phyloP scores from a whole-genome alignment of 208 protist species.

The Leptomonas pyrrhocoris region DNA sequence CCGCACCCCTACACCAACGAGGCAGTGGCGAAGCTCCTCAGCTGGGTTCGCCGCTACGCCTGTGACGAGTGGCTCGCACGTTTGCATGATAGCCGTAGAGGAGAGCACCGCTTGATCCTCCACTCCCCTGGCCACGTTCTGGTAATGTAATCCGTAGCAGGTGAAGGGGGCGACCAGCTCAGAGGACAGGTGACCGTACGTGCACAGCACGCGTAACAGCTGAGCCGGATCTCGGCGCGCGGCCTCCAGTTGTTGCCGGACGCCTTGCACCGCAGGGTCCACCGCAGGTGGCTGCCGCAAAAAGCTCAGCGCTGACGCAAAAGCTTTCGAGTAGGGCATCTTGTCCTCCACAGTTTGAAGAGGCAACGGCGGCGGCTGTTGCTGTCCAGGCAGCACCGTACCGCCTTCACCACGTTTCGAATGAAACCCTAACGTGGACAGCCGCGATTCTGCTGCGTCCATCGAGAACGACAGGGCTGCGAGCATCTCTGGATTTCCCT shows the following conservation, averaged over 20 bases:
- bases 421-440: not conserved
- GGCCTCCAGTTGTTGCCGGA: conserved; percentile 11
- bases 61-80: conserved; percentile 14
- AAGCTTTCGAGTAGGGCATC: conserved; percentile 7
- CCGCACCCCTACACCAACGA: conserved; percentile 11
- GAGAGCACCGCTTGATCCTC: conserved; percentile 19
- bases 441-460: not conserved
- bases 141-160: conserved; percentile 20
- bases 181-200: conserved; percentile 20
- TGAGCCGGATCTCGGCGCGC: conserved; percentile 6
- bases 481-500: conserved; percentile 1
- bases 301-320: conserved; percentile 21
- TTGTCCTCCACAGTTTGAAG: not conserved
- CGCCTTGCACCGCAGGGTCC: not conserved
- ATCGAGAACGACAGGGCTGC: not conserved
- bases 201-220: conserved; percentile 16
- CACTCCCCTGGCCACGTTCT: conserved; percentile 21
- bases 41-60: conserved; percentile 15
- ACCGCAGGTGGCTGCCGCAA: conserved; percentile 9
- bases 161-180: conserved; percentile 22
- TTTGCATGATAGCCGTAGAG: conserved; percentile 19
- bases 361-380: not conserved
- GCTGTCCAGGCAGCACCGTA: not conserved
- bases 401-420: too few relatives aligned
- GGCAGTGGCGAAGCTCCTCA: conserved; percentile 24